Conservation (phyloP, 768 basidiomycete species). For the Naganishia friedmannii region DNA sequence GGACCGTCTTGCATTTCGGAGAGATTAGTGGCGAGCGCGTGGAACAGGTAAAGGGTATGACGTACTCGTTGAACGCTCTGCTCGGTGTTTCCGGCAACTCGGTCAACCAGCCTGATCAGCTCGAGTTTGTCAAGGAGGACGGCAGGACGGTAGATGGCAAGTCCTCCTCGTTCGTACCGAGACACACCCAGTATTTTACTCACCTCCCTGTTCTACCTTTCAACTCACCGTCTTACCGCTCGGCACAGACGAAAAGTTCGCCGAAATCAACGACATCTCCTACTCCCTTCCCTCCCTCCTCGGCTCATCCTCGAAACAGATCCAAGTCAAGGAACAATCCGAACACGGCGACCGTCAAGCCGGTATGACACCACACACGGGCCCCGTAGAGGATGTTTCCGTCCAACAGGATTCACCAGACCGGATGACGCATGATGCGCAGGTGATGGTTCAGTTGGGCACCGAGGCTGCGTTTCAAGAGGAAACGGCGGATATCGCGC, state of each 20-base stretch:
- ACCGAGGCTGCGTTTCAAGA: constrained; percentile 13
- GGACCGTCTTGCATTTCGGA: constrained; percentile 86
- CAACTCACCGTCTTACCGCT: too few relatives aligned
- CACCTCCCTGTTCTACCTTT: neutral
- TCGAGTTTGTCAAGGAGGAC: constrained; percentile 54
- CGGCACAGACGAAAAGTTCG: constrained; percentile 73
- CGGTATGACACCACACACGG: constrained; percentile 49
- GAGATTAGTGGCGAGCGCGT: constrained; percentile 72
- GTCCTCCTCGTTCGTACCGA: neutral
- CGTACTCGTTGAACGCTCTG: constrained; percentile 90
- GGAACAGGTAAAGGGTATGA: constrained; percentile 96
- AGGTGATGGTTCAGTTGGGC: constrained; percentile 58
- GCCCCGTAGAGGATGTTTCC: constrained; percentile 53
- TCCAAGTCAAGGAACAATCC: constrained; percentile 30
- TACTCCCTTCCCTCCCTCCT: constrained; percentile 89
- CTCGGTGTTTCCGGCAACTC: constrained; percentile 60
- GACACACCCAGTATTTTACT: neutral
- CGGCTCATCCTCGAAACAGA: constrained; percentile 54
- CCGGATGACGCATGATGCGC: constrained; percentile 64
- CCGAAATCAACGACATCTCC: constrained; percentile 93
- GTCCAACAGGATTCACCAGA: constrained; percentile 41
- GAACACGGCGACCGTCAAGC: neutral
- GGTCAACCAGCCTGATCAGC: constrained; percentile 40
- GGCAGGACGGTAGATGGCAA: constrained; percentile 52
- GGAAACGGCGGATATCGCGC: neutral